Base-by-base conservation (phyloP, 345 rosid species). In the Leavenworthia alabamica region DNA sequence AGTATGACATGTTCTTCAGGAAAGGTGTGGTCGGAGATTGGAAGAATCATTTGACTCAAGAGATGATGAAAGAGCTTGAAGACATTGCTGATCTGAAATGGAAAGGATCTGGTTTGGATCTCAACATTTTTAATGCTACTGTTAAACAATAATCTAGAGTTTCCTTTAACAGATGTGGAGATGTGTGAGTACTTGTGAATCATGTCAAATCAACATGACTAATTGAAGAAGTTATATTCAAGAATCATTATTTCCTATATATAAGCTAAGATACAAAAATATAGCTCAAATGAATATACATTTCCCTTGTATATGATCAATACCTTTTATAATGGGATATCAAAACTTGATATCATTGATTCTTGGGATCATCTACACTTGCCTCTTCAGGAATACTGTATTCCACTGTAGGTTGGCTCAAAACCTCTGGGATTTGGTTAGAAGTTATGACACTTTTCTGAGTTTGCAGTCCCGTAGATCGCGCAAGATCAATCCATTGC, bases 401-500 rank as follows among this genome's bases (percentile, higher is more conserved):
- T 67, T 66, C 92, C 50, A 73, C 56, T 42, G 75, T 75, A 57
- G 76, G 64, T 15, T 73, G 62, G 49, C 32, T 72, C 28, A 86
- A 61, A 56, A 72, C 56, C 60, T 77, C 86, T 19, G 78, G 66
- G 37, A 74, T 60, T 66, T 73, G 61, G 68, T 73, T 52, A 51
- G 88, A 40, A 20, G 83, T 49, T 51, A 68, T 15, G 37, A 67
- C 68, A 17, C 58, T 73, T 68, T 79, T 88, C 72, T 69, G 75
- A 65, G 83, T 70, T 74, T 91, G 96, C 72, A 91, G 77, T 33
- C 90, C 98, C 11, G 89, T 79, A 63, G 73, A 78, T 36, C 90
- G 86, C 20, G 98, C 98, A 51, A 91, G 95, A 75, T 91, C 98
- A 49, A 91, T 36, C 98, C 98, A 88, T 91, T 91, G 98, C 96